Evolutionary conservation across 1,139 yeast genomes (phyloP), one percentile per base, ranked within the genome.

Genomic region (Pichia sp.): DNA sequence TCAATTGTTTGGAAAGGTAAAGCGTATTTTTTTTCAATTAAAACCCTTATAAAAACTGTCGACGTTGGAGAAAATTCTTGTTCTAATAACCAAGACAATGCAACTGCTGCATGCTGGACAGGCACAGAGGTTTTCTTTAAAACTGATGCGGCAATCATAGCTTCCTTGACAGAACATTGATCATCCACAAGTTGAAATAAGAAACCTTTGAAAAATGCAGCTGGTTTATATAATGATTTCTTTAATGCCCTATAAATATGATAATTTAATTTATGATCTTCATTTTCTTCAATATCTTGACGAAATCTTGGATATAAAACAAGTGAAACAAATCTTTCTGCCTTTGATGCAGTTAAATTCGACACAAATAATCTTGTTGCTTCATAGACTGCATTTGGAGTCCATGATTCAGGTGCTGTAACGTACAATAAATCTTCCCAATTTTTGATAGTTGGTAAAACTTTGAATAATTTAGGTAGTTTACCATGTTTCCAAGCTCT

Each of bases 381-480:
- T 68, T 95, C 98, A 66, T 86, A 93, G 2, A 87, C 84, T 3
- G 95, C 96, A 66, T 91, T 95, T n/a, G 97, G 93, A 8, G 98
- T 87, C 99, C 99, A 93, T 33, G 76, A 73, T 56, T 83, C 89
- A 13, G 99, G 99, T 61, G 88, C 82, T 3, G 99, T 91, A 31
- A 93, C 97, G 63, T 83, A 91, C 42, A 93, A 73, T 39, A 95
- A 87, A 68, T 93, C 98, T 67, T 90, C 90, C 99, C 99, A 93
- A 70, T 91, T 91, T 61, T 81, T 84, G 60, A 93, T 76, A 9
- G 96, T 81, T 41, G 99, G 99, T 55, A 95, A 80, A 54, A 93
- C 96, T 67, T 93, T 93, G 75, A 93, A 93, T 42, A 95, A 79
- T 65, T 93, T 91, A 25, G 99, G 99, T 53, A 93, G 76, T 70